Evolutionary conservation across 139 green algal genomes (phyloP), one percentile per base, ranked within the genome.

Genomic region (Chlamydomonas sp.): DNA sequence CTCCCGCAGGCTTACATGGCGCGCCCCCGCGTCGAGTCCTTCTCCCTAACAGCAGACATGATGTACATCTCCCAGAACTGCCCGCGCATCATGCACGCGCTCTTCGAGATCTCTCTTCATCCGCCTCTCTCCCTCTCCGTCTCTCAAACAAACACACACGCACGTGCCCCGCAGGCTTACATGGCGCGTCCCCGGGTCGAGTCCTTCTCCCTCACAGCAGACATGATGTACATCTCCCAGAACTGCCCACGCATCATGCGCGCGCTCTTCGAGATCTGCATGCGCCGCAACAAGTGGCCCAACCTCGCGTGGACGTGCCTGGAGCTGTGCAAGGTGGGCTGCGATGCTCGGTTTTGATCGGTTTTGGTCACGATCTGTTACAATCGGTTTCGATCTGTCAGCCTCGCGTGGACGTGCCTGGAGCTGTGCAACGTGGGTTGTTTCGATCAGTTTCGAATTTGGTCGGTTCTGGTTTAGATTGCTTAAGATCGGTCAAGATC

Each of bases 231-330:
- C 34, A 30, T 68, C 8, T 38, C 22, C 34, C 60, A 68, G 60
- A 68, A 97, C 73, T 84, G 88, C 2, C 86, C 88, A 3, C 85
- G 94, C 35, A 96, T 99, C 35, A 81, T 83, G 37, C 78, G 94
- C 33, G 95, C 94, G 1, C 61, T 98, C 26, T 97, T 96, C 77
- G 94, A 99, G 81, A 96, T 98, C 54, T 89, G 76, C 69, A 74
- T 96, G 29, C 37, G 37, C 49, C 75, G 75, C 35, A 67, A 70
- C 65, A 81, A 81, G 75, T 81, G 75, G 75, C 67, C 65, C 70
- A 70, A 37, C 47, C 66, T 81, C 65, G 49, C 75, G 1, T 54
- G 71, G 34, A 71, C 58, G 3, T 74, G 64, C 65, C 69, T 83
- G 4, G 58, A 61, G 16, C 64, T 82, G 36, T 73, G 68, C 68